Conservation (phyloP, 768 basidiomycete species). For the Dacryopinax spathularia region DNA sequence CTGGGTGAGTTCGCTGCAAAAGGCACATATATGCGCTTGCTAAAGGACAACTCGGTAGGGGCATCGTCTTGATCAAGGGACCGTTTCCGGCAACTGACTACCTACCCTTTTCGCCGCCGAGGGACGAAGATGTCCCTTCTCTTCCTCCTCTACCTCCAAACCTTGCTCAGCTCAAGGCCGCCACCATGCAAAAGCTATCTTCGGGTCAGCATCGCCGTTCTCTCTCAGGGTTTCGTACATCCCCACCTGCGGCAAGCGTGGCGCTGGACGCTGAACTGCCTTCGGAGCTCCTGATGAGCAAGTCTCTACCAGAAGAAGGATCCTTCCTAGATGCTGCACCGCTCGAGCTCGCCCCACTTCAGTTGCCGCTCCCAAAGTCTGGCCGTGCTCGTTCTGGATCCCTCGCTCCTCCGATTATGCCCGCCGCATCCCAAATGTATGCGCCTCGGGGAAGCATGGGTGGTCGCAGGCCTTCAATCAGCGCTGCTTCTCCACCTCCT, state of each 20-base stretch:
- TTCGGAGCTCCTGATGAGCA: not conserved
- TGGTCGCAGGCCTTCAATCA: not conserved
- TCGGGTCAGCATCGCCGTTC: not conserved
- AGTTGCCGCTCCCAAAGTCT: not conserved
- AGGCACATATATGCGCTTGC: not conserved
- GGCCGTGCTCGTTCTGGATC: not conserved
- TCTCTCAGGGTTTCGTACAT: not conserved
- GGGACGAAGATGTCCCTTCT: not conserved
- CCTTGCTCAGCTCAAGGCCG: not conserved
- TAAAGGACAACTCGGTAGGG: not conserved
- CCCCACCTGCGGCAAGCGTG: not conserved
- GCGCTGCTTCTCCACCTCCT: not conserved
- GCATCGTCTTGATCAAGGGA: not conserved
- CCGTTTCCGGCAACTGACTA: not conserved
- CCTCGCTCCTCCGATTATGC: not conserved
- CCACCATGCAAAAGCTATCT: not conserved
- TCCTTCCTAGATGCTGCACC: not conserved
- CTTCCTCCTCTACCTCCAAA: not conserved
- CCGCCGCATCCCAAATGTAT: not conserved
- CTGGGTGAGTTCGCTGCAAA: not conserved
- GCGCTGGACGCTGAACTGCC: not conserved
- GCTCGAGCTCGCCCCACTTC: not conserved
- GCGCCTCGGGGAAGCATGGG: constrained; percentile 2
- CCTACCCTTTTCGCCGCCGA: not conserved
- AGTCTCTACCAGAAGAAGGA: not conserved